Evolutionary conservation across 257 asterid species (phyloP).

Genomic region (Eustoma russellianum): DNA sequence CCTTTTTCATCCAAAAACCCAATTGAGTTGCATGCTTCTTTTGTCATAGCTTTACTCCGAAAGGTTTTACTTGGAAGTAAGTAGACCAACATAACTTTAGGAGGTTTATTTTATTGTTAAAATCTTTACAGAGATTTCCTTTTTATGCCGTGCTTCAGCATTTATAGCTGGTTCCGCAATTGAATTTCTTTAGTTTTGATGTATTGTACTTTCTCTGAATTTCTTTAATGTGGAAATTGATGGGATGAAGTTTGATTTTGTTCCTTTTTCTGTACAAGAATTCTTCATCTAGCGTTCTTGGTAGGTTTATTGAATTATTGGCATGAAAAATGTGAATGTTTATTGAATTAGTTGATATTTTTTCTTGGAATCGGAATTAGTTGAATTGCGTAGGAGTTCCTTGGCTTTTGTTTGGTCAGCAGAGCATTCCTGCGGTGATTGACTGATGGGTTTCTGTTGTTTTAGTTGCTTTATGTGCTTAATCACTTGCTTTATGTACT

Average conservation of each 20-base stretch:
- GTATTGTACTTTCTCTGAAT: not conserved
- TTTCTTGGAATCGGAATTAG: too few relatives aligned
- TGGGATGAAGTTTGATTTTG: not conserved
- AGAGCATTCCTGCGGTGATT: conserved; percentile 29
- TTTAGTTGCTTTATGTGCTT: conserved; percentile 4
- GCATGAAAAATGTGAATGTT: conserved; percentile 13
- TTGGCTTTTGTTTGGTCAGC: conserved; percentile 19
- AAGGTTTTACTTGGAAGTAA: conserved; percentile 7
- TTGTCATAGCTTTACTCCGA: conserved; percentile 15
- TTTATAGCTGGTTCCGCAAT: conserved; percentile 6
- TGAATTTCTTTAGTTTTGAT: not conserved
- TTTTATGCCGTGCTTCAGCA: not conserved
- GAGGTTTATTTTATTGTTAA: not conserved
- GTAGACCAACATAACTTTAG: not conserved
- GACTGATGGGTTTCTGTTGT: conserved; percentile 23
- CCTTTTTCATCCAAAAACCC: conserved; percentile 7
- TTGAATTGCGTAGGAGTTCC: conserved; percentile 3
- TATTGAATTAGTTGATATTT: conserved; percentile 18
- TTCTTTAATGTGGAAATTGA: not conserved
- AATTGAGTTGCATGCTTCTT: conserved; percentile 17
- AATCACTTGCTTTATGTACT: conserved; percentile 3
- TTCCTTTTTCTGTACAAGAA: too few relatives aligned
- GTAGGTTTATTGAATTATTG: conserved; percentile 13
- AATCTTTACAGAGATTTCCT: not conserved
- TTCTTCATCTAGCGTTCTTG: not conserved